These are phyloP conservation scores for Phlebiopsis gigantea DNA, from an alignment of 768 basidiomycete species.

Conservation along the genomic window DNA sequence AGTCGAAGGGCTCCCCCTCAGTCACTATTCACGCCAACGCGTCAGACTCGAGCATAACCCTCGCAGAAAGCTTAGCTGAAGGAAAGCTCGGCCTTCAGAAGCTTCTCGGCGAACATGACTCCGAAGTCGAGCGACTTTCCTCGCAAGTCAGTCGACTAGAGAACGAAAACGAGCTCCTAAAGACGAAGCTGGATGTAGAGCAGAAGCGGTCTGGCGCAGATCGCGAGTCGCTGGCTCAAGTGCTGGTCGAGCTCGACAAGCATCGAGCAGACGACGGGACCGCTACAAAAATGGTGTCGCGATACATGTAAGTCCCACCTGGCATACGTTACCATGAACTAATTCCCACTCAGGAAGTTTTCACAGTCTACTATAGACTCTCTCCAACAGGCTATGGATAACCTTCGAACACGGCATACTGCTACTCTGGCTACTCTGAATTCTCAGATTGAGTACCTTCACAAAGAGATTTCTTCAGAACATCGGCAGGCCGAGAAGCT, in stretches of 20 bases:
- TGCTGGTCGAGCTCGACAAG: slow-evolving; percentile 48
- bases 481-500: slow-evolving; percentile 41
- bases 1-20: slow-evolving; percentile 19
- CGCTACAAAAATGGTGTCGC: slow-evolving; percentile 77
- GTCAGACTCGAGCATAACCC: slow-evolving; percentile 13
- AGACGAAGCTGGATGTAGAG: slow-evolving; percentile 42
- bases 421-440: slow-evolving; percentile 56
- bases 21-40: neutral
- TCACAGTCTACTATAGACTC: slow-evolving; percentile 68
- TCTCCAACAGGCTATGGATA: slow-evolving; percentile 55
- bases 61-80: slow-evolving; percentile 34
- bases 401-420: slow-evolving; percentile 56
- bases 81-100: slow-evolving; percentile 44
- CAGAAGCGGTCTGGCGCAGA: slow-evolving; percentile 33
- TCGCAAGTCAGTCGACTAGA: slow-evolving; percentile 37
- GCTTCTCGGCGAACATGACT: slow-evolving; percentile 44
- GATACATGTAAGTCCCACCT: slow-evolving; percentile 61
- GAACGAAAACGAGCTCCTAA: slow-evolving; percentile 37
- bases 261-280: slow-evolving; percentile 62
- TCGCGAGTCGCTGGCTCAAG: slow-evolving; percentile 39
- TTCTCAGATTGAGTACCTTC: slow-evolving; percentile 40
- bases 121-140: slow-evolving; percentile 41
- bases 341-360: slow-evolving; percentile 56
- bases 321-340: neutral
- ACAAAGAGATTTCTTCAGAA: slow-evolving; percentile 39